A percentile compares a stretch with the other conserved stretches of the same genome.
These are phyloP conservation scores for Schizophyllum amplum DNA, from an alignment of 1,284 basidiomycete species.

Conservation along the genomic window DNA sequence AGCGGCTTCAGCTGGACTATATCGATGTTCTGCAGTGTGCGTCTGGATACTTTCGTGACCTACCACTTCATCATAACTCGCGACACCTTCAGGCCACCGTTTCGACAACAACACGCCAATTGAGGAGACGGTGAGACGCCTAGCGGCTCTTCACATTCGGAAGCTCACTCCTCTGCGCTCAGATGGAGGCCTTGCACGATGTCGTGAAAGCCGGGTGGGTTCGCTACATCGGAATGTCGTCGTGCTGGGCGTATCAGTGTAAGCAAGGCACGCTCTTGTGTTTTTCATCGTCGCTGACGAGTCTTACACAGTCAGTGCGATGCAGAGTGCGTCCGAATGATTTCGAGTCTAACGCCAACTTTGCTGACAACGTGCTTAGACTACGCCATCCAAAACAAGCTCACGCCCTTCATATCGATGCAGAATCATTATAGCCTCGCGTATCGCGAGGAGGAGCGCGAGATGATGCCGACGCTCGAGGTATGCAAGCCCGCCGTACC, in stretches of 20 bases:
- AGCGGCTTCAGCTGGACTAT: slow-evolving; percentile 41
- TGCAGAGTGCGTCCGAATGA: slow-evolving; percentile 8
- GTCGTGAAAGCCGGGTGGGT: slow-evolving; percentile 27
- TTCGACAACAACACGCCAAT: slow-evolving; percentile 41
- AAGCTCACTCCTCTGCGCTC: not conserved
- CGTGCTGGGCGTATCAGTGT: slow-evolving; percentile 13
- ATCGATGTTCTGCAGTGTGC: slow-evolving; percentile 38
- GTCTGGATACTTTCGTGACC: slow-evolving; percentile 8
- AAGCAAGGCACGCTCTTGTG: not conserved
- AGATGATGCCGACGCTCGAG: slow-evolving; percentile 56
- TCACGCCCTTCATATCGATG: slow-evolving; percentile 45
- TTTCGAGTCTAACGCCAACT: no score
- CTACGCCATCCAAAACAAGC: slow-evolving; percentile 25
- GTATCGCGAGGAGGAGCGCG: slow-evolving; percentile 45
- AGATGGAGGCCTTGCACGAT: slow-evolving; percentile 25
- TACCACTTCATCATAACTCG: not conserved
- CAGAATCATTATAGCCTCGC: slow-evolving; percentile 36
- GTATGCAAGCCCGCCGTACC: slow-evolving; percentile 20
- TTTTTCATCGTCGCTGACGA: not conserved
- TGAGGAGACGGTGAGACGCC: slow-evolving; percentile 36
- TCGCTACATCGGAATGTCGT: slow-evolving; percentile 26
- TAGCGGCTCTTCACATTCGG: not conserved
- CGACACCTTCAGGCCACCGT: slow-evolving; percentile 33
- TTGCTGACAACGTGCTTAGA: not conserved
- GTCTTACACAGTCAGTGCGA: slow-evolving; percentile 6